A percentile compares a stretch with the other conserved stretches of the same genome.
These are phyloP conservation scores for Cercospora sesami DNA, from an alignment of 2,329 filamentous ascomycete species.

Conservation along the genomic window DNA sequence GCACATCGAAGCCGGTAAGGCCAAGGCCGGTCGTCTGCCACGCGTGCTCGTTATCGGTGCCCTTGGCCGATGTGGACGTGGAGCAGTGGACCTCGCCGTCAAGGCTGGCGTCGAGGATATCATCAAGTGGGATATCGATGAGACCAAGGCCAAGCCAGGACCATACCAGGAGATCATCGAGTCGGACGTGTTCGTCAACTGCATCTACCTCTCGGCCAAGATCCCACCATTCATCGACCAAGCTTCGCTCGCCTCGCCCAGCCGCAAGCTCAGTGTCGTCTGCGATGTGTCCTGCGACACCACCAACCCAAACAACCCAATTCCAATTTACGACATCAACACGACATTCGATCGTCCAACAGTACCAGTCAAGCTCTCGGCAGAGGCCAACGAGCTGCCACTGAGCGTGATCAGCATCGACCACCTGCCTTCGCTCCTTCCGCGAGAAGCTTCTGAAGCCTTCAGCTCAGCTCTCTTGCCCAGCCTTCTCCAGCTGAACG, in stretches of 20 bases:
- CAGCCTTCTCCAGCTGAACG: conserved; percentile 73
- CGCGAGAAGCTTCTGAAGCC: conserved; percentile 81
- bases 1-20: conserved; percentile 64
- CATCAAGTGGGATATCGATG: conserved; percentile 72
- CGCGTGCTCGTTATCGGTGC: conserved; percentile 81
- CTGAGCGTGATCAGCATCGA: conserved; percentile 85
- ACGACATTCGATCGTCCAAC: conserved; percentile 90
- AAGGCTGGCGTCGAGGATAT: conserved; percentile 74
- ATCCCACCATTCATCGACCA: conserved; percentile 80
- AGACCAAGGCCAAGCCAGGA: conserved; percentile 66
- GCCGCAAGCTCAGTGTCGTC: conserved; percentile 66
- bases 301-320: conserved; percentile 69
- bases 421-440: conserved; percentile 78
- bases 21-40: conserved; percentile 67
- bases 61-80: conserved; percentile 73
- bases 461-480: conserved; percentile 79
- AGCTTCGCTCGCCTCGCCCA: conserved; percentile 65
- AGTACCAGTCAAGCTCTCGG: conserved; percentile 66
- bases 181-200: conserved; percentile 66
- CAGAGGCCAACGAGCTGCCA: conserved; percentile 51
- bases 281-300: conserved; percentile 78
- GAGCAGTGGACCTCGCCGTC: conserved; percentile 76
- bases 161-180: conserved; percentile 42
- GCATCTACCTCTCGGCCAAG: conserved; percentile 78
- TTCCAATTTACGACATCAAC: conserved; percentile 80